Evolutionary conservation across 768 basidiomycete genomes (phyloP).

Genomic region (Suillus decipiens): DNA sequence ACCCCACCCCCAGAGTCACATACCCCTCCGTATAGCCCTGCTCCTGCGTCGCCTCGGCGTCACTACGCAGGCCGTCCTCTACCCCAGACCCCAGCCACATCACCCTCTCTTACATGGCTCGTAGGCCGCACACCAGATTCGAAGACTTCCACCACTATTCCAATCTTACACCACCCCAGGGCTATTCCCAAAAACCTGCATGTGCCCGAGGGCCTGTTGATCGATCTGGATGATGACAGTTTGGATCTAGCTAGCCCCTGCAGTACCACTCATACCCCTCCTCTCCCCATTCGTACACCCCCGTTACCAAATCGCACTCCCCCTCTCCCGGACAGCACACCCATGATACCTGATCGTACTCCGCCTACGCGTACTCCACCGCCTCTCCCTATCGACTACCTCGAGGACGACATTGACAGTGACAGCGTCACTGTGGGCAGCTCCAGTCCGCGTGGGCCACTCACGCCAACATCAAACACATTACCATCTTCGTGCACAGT

Average conservation of each 20-base stretch:
- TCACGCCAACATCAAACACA: conserved; percentile 32
- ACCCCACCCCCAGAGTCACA: conserved; percentile 23
- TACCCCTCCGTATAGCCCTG: conserved; percentile 6
- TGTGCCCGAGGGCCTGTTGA: conserved; percentile 52
- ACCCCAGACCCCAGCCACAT: conserved; percentile 33
- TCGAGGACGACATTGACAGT: conserved; percentile 29
- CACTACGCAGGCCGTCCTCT: conserved; percentile 36
- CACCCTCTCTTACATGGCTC: conserved; percentile 36
- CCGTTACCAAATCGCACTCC: conserved; percentile 6
- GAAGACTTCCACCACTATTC: neutral
- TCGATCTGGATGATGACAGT: conserved; percentile 52
- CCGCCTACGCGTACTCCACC: conserved; percentile 12
- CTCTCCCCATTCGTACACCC: neutral
- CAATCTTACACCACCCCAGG: conserved; percentile 4
- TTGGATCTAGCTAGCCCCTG: conserved; percentile 22
- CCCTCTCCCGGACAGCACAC: conserved; percentile 4
- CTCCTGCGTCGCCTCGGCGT: conserved; percentile 30
- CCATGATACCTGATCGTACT: conserved; percentile 9
- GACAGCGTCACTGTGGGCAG: conserved; percentile 29
- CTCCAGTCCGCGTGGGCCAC: conserved; percentile 31
- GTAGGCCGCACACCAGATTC: conserved; percentile 24
- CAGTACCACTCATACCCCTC: neutral
- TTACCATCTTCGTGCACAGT: conserved; percentile 33
- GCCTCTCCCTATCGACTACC: conserved; percentile 26
- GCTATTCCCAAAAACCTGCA: conserved; percentile 6